Percentiles rank a stretch among this genome's conserved stretches.
Conservation (phyloP, 192 early-diverging fungal species). For the Entomortierella chlamydospora region DNA sequence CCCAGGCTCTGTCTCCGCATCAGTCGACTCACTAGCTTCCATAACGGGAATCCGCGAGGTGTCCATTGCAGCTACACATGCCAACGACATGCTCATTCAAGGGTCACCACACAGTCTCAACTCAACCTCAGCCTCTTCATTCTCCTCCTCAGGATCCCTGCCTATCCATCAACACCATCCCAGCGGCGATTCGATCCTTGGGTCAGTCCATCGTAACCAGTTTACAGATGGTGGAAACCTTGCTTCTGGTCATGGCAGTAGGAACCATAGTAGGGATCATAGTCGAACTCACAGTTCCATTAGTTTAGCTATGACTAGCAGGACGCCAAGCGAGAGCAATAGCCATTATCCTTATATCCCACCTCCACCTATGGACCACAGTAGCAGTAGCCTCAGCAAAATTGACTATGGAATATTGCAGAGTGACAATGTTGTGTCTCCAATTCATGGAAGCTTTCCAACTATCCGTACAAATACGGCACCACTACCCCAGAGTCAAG, state of each 20-base stretch:
- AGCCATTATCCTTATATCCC: conserved; percentile 4
- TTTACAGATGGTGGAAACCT: background rate
- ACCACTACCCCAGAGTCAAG: conserved; percentile 24
- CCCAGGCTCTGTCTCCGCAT: conserved; percentile 16
- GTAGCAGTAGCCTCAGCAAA: background rate
- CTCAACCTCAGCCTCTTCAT: conserved; percentile 39
- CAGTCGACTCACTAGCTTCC: conserved; percentile 36
- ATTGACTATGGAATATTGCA: background rate
- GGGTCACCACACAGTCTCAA: conserved; percentile 36
- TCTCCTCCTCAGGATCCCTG: conserved; percentile 42
- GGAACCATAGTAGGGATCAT: conserved; percentile 14
- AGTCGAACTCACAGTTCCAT: conserved; percentile 26
- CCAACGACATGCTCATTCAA: conserved; percentile 17
- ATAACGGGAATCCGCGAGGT: conserved; percentile 11
- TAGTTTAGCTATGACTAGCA: conserved; percentile 22
- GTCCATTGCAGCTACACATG: background rate
- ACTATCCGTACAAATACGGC: background rate
- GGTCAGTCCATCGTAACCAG: conserved; percentile 16
- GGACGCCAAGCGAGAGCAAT: conserved; percentile 32
- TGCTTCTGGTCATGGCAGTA: background rate
- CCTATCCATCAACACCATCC: conserved; percentile 38
- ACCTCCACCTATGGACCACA: background rate
- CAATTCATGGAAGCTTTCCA: background rate
- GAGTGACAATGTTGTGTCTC: background rate
- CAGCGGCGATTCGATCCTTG: conserved; percentile 7